Conservation (phyloP, 495 filamentous ascomycete species). For the Aspergillus heteromorphus region DNA sequence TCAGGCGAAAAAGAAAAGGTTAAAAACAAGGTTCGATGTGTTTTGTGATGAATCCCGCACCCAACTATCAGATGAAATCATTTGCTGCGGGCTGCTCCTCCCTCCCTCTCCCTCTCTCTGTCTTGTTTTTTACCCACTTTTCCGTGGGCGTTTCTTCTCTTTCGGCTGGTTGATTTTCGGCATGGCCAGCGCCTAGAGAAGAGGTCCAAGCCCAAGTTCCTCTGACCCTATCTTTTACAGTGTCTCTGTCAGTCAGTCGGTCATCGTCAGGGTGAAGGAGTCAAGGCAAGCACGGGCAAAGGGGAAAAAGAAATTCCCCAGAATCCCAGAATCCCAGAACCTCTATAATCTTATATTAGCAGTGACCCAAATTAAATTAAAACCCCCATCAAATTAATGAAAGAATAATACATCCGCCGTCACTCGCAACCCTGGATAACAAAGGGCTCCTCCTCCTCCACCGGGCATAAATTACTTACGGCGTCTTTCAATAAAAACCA, state of each 20-base stretch:
- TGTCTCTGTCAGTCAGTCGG: no score
- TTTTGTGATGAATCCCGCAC: slow-evolving; percentile 10
- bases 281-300: no score
- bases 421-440: background rate
- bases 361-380: background rate
- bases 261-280: no score
- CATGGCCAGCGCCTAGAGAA: slow-evolving; percentile 6
- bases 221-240: background rate
- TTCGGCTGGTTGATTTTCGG: slow-evolving; percentile 6
- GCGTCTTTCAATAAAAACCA: slow-evolving; percentile 1
- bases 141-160: background rate
- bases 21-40: slow-evolving; percentile 18
- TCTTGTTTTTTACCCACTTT: slow-evolving; percentile 12
- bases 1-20: slow-evolving; percentile 15
- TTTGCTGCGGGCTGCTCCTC: slow-evolving; percentile 6
- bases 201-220: slow-evolving; percentile 1
- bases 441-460: background rate
- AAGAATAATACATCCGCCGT: background rate
- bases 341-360: background rate
- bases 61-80: slow-evolving; percentile 7
- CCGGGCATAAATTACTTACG: background rate
- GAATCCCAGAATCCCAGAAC: background rate
- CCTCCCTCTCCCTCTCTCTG: no score
- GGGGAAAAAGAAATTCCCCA: background rate
- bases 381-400: background rate